Percentiles rank a stretch among this genome's conserved stretches.
These are phyloP conservation scores for Amanita muscaria DNA, from an alignment of 768 basidiomycete genomes.

Conservation along the genomic window DNA sequence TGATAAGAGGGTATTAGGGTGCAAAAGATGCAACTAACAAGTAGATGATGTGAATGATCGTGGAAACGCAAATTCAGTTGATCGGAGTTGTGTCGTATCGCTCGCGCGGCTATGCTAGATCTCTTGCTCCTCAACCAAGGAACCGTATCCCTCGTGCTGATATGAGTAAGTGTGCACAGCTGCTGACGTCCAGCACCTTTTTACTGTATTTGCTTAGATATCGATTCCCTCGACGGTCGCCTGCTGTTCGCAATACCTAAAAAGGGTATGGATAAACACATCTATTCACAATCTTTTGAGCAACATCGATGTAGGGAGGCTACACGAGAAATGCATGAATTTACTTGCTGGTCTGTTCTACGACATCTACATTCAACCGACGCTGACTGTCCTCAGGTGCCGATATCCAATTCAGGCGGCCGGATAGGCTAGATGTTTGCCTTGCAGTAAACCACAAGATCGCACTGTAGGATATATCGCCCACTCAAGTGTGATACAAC, in stretches of 20 bases:
- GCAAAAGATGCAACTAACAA: too few species aligned
- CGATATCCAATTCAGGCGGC: slow-evolving; percentile 89
- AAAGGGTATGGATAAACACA: slow-evolving; percentile 55
- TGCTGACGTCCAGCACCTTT: slow-evolving; percentile 1
- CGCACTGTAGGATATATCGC: slow-evolving; percentile 63
- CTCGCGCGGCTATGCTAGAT: too few species aligned
- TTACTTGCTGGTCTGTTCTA: slow-evolving; percentile 63
- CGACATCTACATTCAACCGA: slow-evolving; percentile 4
- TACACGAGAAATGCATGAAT: slow-evolving; percentile 85
- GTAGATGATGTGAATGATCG: too few species aligned
- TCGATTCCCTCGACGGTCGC: slow-evolving; percentile 76
- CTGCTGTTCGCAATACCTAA: slow-evolving; percentile 94
- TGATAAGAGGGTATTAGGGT: too few species aligned
- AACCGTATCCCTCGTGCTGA: too few species aligned
- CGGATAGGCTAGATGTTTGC: slow-evolving; percentile 83
- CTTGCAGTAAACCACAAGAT: slow-evolving; percentile 91
- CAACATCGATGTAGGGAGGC: slow-evolving; percentile 44
- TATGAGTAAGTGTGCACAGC: slow-evolving; percentile 5
- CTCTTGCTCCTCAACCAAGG: too few species aligned
- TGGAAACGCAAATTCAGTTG: too few species aligned
- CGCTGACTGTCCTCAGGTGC: slow-evolving; percentile 49
- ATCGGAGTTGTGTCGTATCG: too few species aligned
- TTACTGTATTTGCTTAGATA: slow-evolving; percentile 29
- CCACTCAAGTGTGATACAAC: background rate
- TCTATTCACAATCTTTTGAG: background rate